Evolutionary conservation across 805 yeast genomes (phyloP).

Genomic region (Saccharomycopsis guyanensis): DNA sequence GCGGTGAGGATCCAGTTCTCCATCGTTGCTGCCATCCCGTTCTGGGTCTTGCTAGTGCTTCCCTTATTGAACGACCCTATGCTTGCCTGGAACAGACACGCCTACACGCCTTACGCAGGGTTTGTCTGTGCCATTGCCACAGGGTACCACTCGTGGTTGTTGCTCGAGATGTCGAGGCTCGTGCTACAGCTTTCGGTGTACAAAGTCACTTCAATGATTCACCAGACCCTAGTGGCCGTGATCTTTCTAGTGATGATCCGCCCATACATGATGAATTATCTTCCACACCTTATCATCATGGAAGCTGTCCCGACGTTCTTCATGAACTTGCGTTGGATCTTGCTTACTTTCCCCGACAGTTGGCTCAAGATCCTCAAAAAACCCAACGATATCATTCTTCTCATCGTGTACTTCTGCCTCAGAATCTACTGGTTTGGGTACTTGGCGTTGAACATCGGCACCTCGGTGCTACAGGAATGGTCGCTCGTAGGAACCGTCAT

Average conservation of each 20-base stretch:
- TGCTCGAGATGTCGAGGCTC: not conserved
- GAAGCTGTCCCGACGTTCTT: not conserved
- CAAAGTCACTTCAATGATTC: not conserved
- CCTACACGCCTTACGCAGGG: conserved; percentile 1
- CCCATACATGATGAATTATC: too few relatives aligned
- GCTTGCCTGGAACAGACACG: not conserved
- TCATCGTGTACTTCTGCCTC: not conserved
- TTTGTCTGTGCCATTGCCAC: not conserved
- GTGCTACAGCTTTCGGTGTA: not conserved
- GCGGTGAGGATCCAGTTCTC: not conserved
- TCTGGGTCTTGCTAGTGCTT: not conserved
- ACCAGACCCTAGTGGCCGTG: not conserved
- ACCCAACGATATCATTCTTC: not conserved
- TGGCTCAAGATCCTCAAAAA: too few relatives aligned
- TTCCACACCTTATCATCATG: not conserved
- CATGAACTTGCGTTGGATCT: not conserved
- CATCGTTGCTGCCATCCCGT: not conserved
- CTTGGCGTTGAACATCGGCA: too few relatives aligned
- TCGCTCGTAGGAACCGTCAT: too few relatives aligned
- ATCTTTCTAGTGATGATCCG: too few relatives aligned
- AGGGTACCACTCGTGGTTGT: conserved; percentile 1
- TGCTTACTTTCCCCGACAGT: not conserved
- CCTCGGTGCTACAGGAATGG: too few relatives aligned
- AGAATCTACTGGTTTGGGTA: not conserved
- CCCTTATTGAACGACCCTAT: not conserved